A percentile compares a stretch with the other conserved stretches of the same genome.
Evolutionary conservation across 495 filamentous ascomycete species (phyloP).

Genomic region (Penicillium samsonianum): DNA sequence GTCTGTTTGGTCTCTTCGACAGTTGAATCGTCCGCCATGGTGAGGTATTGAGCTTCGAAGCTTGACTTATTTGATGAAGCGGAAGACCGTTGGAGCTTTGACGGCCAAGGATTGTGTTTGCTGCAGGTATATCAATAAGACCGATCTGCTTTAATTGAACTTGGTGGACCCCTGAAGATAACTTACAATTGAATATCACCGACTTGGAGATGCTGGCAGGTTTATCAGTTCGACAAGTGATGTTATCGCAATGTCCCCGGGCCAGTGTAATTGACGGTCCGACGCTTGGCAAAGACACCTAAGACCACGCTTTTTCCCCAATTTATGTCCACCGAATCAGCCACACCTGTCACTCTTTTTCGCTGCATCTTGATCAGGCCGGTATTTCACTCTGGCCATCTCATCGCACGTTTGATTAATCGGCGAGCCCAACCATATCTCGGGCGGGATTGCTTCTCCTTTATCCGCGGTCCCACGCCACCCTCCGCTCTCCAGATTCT

Average conservation of each 20-base stretch:
- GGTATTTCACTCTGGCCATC: constrained; percentile 8
- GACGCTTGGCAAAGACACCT: constrained; percentile 37
- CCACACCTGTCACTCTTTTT: constrained; percentile 19
- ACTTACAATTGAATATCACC: constrained; percentile 7
- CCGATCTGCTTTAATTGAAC: not conserved
- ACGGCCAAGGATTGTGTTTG: not conserved
- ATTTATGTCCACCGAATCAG: constrained; percentile 12
- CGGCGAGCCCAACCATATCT: constrained; percentile 7
- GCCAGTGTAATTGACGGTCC: constrained; percentile 18
- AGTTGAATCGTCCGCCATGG: constrained; percentile 32
- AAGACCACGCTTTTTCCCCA: constrained; percentile 27
- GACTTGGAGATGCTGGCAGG: not conserved
- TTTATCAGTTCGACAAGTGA: constrained; percentile 2
- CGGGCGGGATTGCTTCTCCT: constrained; percentile 23
- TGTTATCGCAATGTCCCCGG: constrained; percentile 23
- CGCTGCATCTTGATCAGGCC: constrained; percentile 10
- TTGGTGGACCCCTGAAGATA: not conserved
- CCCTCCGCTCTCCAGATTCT: constrained; percentile 8
- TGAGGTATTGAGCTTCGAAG: constrained; percentile 11
- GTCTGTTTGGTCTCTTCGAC: constrained; percentile 50
- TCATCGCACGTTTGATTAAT: constrained; percentile 7
- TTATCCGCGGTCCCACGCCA: constrained; percentile 28
- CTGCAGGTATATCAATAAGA: constrained; percentile 6
- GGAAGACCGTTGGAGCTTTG: constrained; percentile 6
- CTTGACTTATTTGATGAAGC: constrained; percentile 1